Percentiles rank a stretch among this genome's conserved stretches.
These are phyloP conservation scores for Hypoxylon intermedium DNA, from an alignment of 495 filamentous ascomycete species.

Conservation along the genomic window DNA sequence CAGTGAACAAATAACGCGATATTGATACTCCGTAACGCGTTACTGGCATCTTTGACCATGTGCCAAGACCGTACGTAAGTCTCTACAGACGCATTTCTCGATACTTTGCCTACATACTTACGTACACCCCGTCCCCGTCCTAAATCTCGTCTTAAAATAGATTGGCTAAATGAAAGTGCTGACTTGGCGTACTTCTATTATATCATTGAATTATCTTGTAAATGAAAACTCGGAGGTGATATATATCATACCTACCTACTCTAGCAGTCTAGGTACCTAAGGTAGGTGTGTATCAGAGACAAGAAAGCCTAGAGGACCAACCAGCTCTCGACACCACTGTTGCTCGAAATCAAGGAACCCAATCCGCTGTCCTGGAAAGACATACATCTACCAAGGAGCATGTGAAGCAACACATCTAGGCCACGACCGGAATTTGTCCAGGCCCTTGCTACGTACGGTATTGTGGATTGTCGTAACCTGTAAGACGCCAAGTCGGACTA, in stretches of 20 bases:
- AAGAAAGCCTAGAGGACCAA: too few species aligned
- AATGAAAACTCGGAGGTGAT: too few species aligned
- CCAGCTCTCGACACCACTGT: too few species aligned
- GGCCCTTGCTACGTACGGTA: slow-evolving; percentile 14
- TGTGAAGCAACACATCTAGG: slow-evolving; percentile 11
- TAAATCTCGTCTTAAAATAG: slow-evolving; percentile 14
- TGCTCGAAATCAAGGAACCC: background rate
- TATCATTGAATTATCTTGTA: background rate
- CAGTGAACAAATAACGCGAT: slow-evolving; percentile 1
- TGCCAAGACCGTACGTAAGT: slow-evolving; percentile 10
- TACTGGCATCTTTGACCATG: slow-evolving; percentile 9
- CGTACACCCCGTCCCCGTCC: background rate
- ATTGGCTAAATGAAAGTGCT: background rate
- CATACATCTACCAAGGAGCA: background rate
- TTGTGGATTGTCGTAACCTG: slow-evolving; percentile 27
- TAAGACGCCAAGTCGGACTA: slow-evolving; percentile 34
- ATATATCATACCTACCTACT: too few species aligned
- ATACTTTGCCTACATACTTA: background rate
- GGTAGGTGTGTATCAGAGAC: too few species aligned
- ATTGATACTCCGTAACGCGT: slow-evolving; percentile 25
- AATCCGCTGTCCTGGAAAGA: background rate
- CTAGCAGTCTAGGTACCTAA: too few species aligned
- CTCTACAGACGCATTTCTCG: background rate
- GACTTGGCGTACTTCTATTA: background rate
- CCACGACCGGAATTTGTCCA: slow-evolving; percentile 8